Percentiles rank a stretch among this genome's conserved stretches.
Evolutionary conservation across 176 grass and related monocot species (phyloP).

Genomic region (Avena sativa): DNA sequence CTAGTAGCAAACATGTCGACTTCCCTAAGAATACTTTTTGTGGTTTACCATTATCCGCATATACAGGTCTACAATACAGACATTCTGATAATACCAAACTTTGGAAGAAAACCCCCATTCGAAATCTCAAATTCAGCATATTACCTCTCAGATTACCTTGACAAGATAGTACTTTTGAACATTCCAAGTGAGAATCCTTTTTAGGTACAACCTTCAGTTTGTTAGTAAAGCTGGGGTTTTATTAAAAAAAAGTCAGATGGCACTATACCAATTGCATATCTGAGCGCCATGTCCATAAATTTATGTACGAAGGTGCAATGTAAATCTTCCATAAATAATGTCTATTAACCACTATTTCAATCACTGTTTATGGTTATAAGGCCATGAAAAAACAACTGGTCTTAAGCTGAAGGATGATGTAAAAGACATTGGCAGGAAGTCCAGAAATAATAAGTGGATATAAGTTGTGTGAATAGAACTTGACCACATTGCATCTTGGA

Average conservation of each 20-base stretch:
- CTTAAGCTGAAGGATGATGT: neutral
- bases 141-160: constrained; percentile 12
- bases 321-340: neutral
- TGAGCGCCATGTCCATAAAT: neutral
- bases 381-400: neutral
- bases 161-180: neutral
- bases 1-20: constrained; percentile 3
- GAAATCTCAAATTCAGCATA: neutral
- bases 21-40: neutral
- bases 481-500: neutral
- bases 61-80: neutral
- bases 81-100: constrained; percentile 22
- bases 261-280: neutral
- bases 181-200: neutral
- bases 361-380: neutral
- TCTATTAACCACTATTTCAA: neutral
- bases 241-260: neutral
- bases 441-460: neutral
- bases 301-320: neutral
- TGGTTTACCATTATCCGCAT: neutral
- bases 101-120: neutral
- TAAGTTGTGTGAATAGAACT: constrained; percentile 4
- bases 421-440: neutral
- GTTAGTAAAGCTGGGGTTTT: neutral
- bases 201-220: neutral